These are phyloP conservation scores for Echeveria elegans DNA, from an alignment of 164 flowering plant genomes.

Conservation along the genomic window DNA sequence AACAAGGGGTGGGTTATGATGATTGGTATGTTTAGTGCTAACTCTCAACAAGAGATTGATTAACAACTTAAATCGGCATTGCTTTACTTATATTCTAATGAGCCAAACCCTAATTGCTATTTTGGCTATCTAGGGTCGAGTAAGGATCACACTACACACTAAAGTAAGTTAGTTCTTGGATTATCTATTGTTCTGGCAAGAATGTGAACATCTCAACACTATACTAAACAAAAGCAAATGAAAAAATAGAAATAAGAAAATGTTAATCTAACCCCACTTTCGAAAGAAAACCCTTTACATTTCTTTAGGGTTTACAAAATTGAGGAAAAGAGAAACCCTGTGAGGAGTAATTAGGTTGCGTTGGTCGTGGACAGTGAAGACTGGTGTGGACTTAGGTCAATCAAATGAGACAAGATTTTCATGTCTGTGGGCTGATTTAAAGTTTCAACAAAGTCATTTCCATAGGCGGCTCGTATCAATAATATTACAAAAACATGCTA, in stretches of 20 bases:
- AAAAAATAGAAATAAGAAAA: no score
- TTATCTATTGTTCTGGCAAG: background rate
- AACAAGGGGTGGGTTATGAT: background rate
- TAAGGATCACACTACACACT: background rate
- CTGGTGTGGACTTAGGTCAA: constrained; percentile 2
- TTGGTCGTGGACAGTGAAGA: background rate
- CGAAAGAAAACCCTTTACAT: background rate
- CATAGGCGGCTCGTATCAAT: background rate
- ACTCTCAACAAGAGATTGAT: background rate
- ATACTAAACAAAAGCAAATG: no score
- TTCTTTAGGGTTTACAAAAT: background rate
- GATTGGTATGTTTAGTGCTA: background rate
- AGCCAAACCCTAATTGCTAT: background rate
- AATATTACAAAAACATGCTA: background rate
- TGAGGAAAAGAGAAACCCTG: background rate
- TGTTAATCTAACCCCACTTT: background rate
- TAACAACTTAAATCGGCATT: background rate
- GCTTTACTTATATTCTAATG: constrained; percentile 2
- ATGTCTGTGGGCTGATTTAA: background rate
- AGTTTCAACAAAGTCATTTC: background rate
- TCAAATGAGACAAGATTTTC: background rate
- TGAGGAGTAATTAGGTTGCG: background rate
- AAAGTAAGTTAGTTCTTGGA: background rate
- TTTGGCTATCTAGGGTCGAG: background rate
- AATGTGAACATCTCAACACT: constrained; percentile 3